Conservation (phyloP, 257 asterid species). For the Solanum paucissectum region DNA sequence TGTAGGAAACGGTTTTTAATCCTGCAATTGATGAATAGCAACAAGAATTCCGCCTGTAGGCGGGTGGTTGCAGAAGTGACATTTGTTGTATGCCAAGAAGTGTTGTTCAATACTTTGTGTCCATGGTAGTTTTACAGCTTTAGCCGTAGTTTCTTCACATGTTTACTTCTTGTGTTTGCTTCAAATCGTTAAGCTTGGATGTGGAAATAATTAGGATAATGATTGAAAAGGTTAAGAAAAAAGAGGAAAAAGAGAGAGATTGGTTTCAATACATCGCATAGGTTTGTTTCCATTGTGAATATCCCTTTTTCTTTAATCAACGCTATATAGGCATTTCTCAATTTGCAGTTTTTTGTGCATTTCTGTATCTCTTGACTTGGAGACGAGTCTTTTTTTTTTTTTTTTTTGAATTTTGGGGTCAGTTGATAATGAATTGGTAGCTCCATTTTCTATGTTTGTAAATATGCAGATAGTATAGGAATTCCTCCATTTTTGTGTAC, state of each 20-base stretch:
- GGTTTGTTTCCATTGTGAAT: constrained; percentile 1
- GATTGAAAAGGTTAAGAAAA: neutral
- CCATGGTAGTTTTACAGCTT: constrained; percentile 5
- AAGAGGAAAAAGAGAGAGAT: neutral
- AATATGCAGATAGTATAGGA: neutral
- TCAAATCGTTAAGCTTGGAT: constrained; percentile 11
- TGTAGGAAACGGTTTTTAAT: constrained; percentile 71
- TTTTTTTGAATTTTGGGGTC: neutral
- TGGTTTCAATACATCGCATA: neutral
- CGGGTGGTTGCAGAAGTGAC: neutral
- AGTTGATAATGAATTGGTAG: neutral
- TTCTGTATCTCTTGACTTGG: neutral
- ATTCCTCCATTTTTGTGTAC: neutral
- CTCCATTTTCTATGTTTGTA: neutral
- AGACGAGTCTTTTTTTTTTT: neutral
- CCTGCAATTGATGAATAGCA: constrained; percentile 32
- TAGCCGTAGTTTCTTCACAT: constrained; percentile 9
- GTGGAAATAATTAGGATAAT: constrained; percentile 7
- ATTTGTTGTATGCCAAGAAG: neutral
- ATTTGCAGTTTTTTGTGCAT: neutral
- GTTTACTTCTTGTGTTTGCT: constrained; percentile 10
- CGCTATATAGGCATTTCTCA: neutral
- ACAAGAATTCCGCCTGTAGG: constrained; percentile 2
- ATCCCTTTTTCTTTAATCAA: neutral
- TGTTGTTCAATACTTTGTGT: neutral